These are phyloP conservation scores for Colletotrichum gigasporum DNA, from an alignment of 2,329 filamentous ascomycete species.

Conservation along the genomic window DNA sequence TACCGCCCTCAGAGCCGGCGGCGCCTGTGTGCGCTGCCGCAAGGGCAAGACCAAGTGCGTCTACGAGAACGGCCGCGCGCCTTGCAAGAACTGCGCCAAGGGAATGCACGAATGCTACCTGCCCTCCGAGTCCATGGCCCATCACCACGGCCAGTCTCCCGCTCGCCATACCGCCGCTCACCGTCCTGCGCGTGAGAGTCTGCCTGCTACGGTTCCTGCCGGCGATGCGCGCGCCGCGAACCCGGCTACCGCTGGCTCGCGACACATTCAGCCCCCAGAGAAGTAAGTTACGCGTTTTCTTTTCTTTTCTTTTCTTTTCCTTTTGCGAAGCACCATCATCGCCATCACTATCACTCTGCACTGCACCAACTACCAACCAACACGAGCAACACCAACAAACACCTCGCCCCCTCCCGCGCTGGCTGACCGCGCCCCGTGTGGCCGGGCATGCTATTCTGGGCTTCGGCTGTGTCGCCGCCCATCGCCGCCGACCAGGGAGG, in stretches of 20 bases:
- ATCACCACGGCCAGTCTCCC: constrained; percentile 68
- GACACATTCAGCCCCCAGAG: constrained; percentile 59
- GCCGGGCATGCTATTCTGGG: constrained; percentile 24
- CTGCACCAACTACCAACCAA: constrained; percentile 3
- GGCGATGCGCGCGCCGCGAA: constrained; percentile 53
- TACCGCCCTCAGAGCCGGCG: constrained; percentile 68
- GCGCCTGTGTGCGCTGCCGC: constrained; percentile 70
- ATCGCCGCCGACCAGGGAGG: constrained; percentile 19
- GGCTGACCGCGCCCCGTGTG: constrained; percentile 18
- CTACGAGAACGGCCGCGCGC: constrained; percentile 70
- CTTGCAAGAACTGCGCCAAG: constrained; percentile 71
- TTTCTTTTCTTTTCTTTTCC: constrained; percentile 8
- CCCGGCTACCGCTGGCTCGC: constrained; percentile 55
- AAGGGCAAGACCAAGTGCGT: constrained; percentile 73
- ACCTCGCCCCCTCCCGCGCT: background rate
- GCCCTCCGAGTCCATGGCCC: constrained; percentile 67
- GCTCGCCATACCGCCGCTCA: constrained; percentile 58
- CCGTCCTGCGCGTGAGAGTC: constrained; percentile 62
- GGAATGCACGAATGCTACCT: constrained; percentile 72
- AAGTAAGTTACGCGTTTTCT: constrained; percentile 57
- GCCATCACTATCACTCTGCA: constrained; percentile 7
- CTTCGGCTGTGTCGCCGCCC: constrained; percentile 28
- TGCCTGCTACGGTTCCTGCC: constrained; percentile 60
- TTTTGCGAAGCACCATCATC: background rate
- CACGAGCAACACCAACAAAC: no score